Evolutionary conservation across 495 filamentous ascomycete species (phyloP).

Genomic region (Penicillium steckii): DNA sequence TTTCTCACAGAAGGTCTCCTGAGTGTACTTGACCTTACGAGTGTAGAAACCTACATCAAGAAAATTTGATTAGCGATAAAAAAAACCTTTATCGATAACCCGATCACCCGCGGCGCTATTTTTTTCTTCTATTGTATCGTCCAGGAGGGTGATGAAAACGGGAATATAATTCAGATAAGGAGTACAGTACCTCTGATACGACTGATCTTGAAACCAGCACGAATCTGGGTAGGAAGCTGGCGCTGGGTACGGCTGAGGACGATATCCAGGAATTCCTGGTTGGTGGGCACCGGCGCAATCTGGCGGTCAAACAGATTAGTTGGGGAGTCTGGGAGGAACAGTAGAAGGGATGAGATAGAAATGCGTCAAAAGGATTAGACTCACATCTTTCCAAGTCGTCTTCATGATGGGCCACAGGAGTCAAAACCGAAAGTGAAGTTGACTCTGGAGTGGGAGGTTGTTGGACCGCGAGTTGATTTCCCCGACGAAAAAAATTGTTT

Average conservation of each 20-base stretch:
- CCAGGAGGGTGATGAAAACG: not conserved
- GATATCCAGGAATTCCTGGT: conserved; percentile 95
- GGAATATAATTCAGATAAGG: not conserved
- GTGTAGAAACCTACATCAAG: conserved; percentile 76
- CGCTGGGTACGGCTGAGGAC: conserved; percentile 93
- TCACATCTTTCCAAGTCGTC: conserved; percentile 69
- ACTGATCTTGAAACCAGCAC: conserved; percentile 93
- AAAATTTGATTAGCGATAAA: conserved; percentile 28
- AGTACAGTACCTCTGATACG: conserved; percentile 71
- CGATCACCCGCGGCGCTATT: conserved; percentile 8
- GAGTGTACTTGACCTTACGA: conserved; percentile 98
- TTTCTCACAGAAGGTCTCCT: conserved; percentile 95
- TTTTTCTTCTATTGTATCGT: conserved; percentile 5
- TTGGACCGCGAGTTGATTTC: conserved; percentile 24
- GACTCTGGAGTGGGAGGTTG: conserved; percentile 29
- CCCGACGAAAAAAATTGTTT: conserved; percentile 30
- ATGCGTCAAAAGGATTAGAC: conserved; percentile 5
- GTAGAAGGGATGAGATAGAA: not conserved
- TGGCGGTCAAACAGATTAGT: conserved; percentile 39
- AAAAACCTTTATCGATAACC: not conserved
- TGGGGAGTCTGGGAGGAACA: conserved; percentile 2
- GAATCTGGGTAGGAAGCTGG: conserved; percentile 91
- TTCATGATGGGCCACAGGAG: conserved; percentile 57
- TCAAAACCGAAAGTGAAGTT: conserved; percentile 15
- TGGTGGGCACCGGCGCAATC: conserved; percentile 89